Evolutionary conservation across 257 asterid species (phyloP), one percentile per base, ranked within the genome.

Genomic region (Solanum pinnatisectum): DNA sequence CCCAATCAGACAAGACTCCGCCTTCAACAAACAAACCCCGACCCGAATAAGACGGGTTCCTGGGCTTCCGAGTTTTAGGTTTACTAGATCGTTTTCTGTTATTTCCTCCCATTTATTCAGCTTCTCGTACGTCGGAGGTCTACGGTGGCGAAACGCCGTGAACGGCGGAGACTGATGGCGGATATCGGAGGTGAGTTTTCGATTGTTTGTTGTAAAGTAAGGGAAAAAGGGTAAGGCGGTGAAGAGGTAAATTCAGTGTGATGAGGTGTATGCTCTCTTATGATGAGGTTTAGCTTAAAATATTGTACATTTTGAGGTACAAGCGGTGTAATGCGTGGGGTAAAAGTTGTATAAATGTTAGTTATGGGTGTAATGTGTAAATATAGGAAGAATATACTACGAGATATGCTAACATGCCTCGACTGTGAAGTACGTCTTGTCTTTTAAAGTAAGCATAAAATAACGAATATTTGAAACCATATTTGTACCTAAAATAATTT

Each of bases 11-110:
- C 68, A 97, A 88, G 37, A 91, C 68, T 56, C 99, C 98, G 25
- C 99, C 99, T 87, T 92, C 96, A 11, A 96, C 96, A 84, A 96
- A 97, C 87, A 93, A 93, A 39, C 92, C 93, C 73, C 88, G 96
- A 79, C 82, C 89, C 84, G 93, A 89, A 77, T 93, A 87, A 76
- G 94, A 84, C 44, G 89, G 37, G 15, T 88, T 60, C 46, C 90
- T 90, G 22, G 90, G 85, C 82, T 90, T 88, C 12, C 95, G 91
- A 88, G 90, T 88, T 84, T 87, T 94, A 5, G 93, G 70, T 92
- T 93, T 94, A 81, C 73, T 94, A 88, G 88, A 70, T 44, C 84
- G 92, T 87, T 92, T 95, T 78, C 91, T 88, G 89, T 88, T 74
- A 27, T 27, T 71, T 76, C 88, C 88, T 68, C 90, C 87, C 90